Conservation (phyloP, 306 rosid species). For the Sphenostylis stenocarpa region DNA sequence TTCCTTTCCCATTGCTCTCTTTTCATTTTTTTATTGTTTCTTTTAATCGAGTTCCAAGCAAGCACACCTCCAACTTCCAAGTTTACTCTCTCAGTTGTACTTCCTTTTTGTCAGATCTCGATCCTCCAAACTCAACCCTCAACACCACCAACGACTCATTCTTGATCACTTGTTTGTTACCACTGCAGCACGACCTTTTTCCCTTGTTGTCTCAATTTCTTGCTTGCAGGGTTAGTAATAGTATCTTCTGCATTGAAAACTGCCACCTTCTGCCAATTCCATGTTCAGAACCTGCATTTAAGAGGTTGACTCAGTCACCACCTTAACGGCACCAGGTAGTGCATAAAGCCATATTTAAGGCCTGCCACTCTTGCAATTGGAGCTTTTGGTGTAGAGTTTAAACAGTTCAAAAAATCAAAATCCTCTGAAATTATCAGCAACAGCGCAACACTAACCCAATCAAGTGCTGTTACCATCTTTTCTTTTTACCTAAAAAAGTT, state of each 20-base stretch:
- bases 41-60: background rate
- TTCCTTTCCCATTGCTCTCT: slow-evolving; percentile 5
- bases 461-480: slow-evolving; percentile 31
- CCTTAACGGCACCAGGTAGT: slow-evolving; percentile 4
- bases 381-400: background rate
- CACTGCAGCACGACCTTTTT: background rate
- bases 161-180: background rate
- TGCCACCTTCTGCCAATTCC: slow-evolving; percentile 32
- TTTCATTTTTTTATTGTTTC: background rate
- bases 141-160: background rate
- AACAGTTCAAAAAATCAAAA: background rate
- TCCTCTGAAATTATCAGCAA: background rate
- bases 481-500: slow-evolving; percentile 7
- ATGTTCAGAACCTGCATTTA: slow-evolving; percentile 34
- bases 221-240: slow-evolving; percentile 15
- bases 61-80: slow-evolving; percentile 11
- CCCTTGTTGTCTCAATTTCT: slow-evolving; percentile 17
- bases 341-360: slow-evolving; percentile 11
- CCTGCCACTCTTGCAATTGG: slow-evolving; percentile 28
- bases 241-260: slow-evolving; percentile 30
- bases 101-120: slow-evolving; percentile 51
- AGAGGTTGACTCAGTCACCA: slow-evolving; percentile 14
- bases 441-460: slow-evolving; percentile 31
- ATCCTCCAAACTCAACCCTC: slow-evolving; percentile 25
- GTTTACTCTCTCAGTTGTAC: slow-evolving; percentile 29